Evolutionary conservation across 139 green algal genomes (phyloP).

Genomic region (Chlorella vulgaris): DNA sequence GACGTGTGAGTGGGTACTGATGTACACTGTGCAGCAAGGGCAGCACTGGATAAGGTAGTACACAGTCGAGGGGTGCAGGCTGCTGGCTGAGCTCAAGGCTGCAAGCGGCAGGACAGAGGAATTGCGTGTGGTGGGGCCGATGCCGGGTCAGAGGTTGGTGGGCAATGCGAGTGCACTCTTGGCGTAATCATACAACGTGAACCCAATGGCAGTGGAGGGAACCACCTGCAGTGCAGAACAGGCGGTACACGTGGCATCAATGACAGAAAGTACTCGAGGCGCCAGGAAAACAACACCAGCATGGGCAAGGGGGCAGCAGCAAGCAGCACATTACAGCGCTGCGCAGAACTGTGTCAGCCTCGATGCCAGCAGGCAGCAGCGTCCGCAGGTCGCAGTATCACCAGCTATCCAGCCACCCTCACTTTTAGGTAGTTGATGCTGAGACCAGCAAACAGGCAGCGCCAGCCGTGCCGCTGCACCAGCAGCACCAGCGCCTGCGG

Average conservation of each 20-base stretch:
- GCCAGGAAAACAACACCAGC: not conserved
- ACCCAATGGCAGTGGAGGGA: constrained; percentile 91
- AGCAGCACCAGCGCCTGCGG: constrained; percentile 61
- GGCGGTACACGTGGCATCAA: too few relatives aligned
- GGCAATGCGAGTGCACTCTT: constrained; percentile 72
- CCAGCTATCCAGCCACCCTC: not conserved
- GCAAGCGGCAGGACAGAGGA: not conserved
- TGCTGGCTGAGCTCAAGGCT: not conserved
- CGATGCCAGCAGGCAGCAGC: too few relatives aligned
- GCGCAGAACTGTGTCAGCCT: too few relatives aligned
- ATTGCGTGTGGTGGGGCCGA: not conserved
- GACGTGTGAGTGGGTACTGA: too few relatives aligned
- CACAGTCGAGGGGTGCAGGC: too few relatives aligned
- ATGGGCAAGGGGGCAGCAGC: not conserved
- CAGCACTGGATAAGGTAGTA: too few relatives aligned
- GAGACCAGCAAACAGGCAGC: constrained; percentile 72
- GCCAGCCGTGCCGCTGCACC: constrained; percentile 46
- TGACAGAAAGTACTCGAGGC: too few relatives aligned
- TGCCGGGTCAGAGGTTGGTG: constrained; percentile 48
- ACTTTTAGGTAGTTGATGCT: constrained; percentile 97
- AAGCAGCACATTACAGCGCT: too few relatives aligned
- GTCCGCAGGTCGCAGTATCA: too few relatives aligned
- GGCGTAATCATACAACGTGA: constrained; percentile 85
- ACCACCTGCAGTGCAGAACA: constrained; percentile 50
- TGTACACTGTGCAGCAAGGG: too few relatives aligned